Base-by-base conservation (phyloP, 1,284 basidiomycete species). In the Melampsora americana region DNA sequence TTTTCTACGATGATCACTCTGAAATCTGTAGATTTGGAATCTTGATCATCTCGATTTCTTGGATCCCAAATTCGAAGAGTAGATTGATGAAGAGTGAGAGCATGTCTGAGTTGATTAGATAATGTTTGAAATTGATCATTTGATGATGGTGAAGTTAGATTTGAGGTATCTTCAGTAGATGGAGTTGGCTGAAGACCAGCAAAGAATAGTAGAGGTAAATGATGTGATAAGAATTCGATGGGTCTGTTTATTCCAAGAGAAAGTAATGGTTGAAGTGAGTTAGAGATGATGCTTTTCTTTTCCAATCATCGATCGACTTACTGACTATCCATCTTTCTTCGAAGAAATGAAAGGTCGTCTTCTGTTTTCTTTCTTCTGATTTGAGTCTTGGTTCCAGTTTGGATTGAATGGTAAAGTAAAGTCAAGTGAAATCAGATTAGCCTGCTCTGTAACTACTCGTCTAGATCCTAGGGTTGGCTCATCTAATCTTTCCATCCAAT, bases 131-230 rank as follows among this genome's bases (percentile, higher is more conserved):
- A 85, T 60, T 79, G 79, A 59, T 82, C 80, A 11, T 35, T 66
- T 20, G 62, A 20, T 44, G 77, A 12, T 12, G 78, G 56, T 16
- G 70, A 48, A 30, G 64, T n/a, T n/a, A n/a, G 20, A 20, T 64
- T 28, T 26, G 64, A n/a, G 79, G 32, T 0, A 81, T 39, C 67
- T 81, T 35, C 61, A 80, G 82, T 78, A 69, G 80, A 50, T 71
- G 79, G 32, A 66, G 73, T 65, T 78, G 75, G 77, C 16, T 89
- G 89, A 48, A 96, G 87, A 0, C 94, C 93, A 30, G 92, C 92
- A 39, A 94, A 90, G 81, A 95, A 95, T 90, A 96, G 91, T 67
- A 95, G 88, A 30, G 94, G 94, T 48, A 89, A 89, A 68, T 92
- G 88, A 83, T 95, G 93, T 60, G 87, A 86, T 78, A 95, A 85